A percentile compares a stretch with the other conserved stretches of the same genome.
Evolutionary conservation across 768 basidiomycete species (phyloP).

Genomic region (Boletus fagicola): DNA sequence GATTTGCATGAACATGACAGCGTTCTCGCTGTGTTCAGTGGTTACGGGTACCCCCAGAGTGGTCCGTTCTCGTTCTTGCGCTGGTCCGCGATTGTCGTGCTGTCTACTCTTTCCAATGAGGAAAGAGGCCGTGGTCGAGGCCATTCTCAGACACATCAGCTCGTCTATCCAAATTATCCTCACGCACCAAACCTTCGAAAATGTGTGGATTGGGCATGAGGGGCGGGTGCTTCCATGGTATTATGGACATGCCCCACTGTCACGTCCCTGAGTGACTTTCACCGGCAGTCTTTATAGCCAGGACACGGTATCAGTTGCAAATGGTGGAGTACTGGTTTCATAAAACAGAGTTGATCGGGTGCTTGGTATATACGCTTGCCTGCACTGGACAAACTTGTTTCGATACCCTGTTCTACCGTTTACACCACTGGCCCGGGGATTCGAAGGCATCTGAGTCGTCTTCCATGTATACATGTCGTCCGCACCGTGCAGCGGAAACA

Average conservation of each 20-base stretch:
- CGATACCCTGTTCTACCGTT: no score
- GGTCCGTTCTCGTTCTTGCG: background rate
- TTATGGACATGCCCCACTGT: background rate
- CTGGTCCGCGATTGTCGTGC: background rate
- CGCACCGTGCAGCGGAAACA: no score
- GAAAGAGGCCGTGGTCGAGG: background rate
- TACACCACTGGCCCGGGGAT: no score
- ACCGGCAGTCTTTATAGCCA: background rate
- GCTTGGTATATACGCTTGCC: no score
- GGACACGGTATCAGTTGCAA: no score
- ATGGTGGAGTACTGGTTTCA: no score
- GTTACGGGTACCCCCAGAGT: background rate
- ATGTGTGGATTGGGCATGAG: background rate
- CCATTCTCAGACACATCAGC: background rate
- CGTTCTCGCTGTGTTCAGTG: background rate
- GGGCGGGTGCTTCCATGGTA: background rate
- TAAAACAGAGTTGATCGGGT: background rate
- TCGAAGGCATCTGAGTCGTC: no score
- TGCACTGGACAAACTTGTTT: no score
- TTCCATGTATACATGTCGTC: no score
- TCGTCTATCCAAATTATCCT: background rate
- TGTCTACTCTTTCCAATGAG: background rate
- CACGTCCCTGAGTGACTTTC: background rate
- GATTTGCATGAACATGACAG: background rate
- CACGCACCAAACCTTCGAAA: background rate